Evolutionary conservation across 257 asterid genomes (phyloP).

Genomic region (Nemophila menziesii): DNA sequence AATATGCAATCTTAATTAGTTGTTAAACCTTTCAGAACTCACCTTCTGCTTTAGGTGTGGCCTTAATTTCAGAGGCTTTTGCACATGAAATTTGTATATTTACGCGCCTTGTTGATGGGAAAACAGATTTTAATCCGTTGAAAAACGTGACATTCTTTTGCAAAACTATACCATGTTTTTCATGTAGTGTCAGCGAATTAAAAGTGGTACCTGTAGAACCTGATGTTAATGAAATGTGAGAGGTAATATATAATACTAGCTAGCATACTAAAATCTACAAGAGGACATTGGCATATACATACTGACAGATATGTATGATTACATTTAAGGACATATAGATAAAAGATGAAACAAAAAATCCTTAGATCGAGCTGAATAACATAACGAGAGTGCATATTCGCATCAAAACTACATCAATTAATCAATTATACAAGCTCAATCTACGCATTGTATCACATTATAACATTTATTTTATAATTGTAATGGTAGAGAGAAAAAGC

Average conservation of each 20-base stretch:
- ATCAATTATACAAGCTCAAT: too few species aligned
- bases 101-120: constrained; percentile 31
- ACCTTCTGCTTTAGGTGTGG: constrained; percentile 45
- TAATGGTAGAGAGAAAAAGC: constrained; percentile 10
- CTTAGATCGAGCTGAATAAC: background rate
- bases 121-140: constrained; percentile 27
- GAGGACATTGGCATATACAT: background rate
- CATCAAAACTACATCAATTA: too few species aligned
- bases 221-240: constrained; percentile 10
- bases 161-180: constrained; percentile 38
- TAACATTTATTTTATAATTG: background rate
- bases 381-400: background rate
- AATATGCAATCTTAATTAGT: background rate
- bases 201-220: constrained; percentile 32
- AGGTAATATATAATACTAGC: constrained; percentile 1
- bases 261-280: background rate
- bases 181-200: constrained; percentile 30
- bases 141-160: constrained; percentile 24
- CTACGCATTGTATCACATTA: constrained; percentile 2
- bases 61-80: constrained; percentile 48
- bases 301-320: background rate
- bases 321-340: too few species aligned
- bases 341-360: background rate
- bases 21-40: background rate
- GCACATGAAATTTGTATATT: constrained; percentile 37